Evolutionary conservation across 805 yeast genomes (phyloP).

Genomic region (Wickerhamomyces queroliae): DNA sequence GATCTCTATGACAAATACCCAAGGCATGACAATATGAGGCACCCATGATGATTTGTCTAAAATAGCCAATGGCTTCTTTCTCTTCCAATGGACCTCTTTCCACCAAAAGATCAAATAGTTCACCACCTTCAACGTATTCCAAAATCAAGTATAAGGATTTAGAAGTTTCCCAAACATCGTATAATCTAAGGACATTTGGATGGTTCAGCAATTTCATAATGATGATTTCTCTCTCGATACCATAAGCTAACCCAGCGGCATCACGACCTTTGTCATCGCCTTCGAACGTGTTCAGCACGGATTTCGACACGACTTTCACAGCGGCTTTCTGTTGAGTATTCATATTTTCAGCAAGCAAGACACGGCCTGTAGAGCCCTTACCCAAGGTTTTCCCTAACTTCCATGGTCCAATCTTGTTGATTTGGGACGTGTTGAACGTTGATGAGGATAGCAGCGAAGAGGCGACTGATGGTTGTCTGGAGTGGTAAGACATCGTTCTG

Average conservation of each 20-base stretch:
- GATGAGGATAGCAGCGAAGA: constrained; percentile 46
- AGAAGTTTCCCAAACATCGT: constrained; percentile 97
- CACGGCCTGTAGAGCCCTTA: constrained; percentile 80
- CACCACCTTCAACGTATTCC: constrained; percentile 89
- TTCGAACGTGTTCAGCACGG: constrained; percentile 34
- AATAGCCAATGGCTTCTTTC: constrained; percentile 68
- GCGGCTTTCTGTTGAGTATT: constrained; percentile 74
- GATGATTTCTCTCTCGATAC: constrained; percentile 94
- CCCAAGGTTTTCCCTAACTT: constrained; percentile 73
- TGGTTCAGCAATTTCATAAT: constrained; percentile 95
- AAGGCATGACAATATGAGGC: constrained; percentile 78
- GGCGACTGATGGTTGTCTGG: constrained; percentile 57
- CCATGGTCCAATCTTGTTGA: constrained; percentile 72
- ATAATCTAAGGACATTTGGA: constrained; percentile 86
- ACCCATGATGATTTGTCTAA: constrained; percentile 72
- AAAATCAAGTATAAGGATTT: constrained; percentile 77
- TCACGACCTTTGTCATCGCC: constrained; percentile 35
- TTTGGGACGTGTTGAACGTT: constrained; percentile 33
- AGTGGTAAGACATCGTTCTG: constrained; percentile 25
- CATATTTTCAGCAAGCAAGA: constrained; percentile 65
- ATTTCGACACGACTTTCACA: constrained; percentile 74
- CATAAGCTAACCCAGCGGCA: constrained; percentile 77
- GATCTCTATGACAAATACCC: constrained; percentile 77
- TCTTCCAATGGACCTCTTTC: constrained; percentile 65
- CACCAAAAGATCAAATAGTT: constrained; percentile 69